Evolutionary conservation across 2,329 filamentous ascomycete genomes (phyloP).

Genomic region (Diaporthe batatas): DNA sequence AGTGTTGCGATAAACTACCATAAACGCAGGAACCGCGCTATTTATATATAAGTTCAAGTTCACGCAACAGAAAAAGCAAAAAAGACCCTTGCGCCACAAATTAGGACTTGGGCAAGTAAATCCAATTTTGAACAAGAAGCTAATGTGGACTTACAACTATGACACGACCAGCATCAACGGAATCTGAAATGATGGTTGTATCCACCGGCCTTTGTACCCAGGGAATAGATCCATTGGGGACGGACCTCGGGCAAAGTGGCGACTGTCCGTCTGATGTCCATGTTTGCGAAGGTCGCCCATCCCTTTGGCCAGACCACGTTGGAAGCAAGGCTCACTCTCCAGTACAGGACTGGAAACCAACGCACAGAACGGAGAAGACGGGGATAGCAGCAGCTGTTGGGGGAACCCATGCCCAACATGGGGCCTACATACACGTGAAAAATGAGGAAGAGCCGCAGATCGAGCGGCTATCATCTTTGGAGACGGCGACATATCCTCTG

Average conservation of each 20-base stretch:
- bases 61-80: too few species aligned
- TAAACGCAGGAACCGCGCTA: not conserved
- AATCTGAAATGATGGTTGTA: not conserved
- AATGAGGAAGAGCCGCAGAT: not conserved
- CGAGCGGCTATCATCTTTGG: not conserved
- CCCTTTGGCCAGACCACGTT: not conserved
- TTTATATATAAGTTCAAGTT: not conserved
- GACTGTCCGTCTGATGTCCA: not conserved
- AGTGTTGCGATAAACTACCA: not conserved
- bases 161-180: not conserved
- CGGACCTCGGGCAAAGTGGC: not conserved
- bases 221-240: not conserved
- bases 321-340: not conserved
- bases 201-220: too few species aligned
- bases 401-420: not conserved
- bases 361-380: not conserved
- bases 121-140: not conserved
- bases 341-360: not conserved
- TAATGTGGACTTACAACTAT: not conserved
- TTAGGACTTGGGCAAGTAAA: not conserved
- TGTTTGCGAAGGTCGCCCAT: not conserved
- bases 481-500: conserved; percentile 1
- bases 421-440: not conserved
- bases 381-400: not conserved
- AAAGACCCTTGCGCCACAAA: too few species aligned